Percentiles rank a stretch among this genome's conserved stretches.
Conservation (phyloP, 2,329 filamentous ascomycete species). For the Berkeleyomyces basicola region DNA sequence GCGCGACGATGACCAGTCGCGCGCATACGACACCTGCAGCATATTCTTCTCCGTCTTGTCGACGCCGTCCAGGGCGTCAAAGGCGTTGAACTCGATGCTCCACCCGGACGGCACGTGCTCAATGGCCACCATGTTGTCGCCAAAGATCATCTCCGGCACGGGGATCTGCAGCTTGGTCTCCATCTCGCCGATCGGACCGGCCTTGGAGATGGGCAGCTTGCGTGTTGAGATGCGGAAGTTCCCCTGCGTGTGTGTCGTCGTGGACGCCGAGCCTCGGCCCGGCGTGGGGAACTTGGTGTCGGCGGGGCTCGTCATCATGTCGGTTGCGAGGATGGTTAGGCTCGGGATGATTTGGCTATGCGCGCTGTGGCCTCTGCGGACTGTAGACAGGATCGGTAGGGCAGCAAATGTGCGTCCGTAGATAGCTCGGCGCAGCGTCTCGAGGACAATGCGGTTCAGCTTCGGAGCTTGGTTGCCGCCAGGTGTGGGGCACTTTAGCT, state of each 20-base stretch:
- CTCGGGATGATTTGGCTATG: too few species aligned
- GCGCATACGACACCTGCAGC: conserved; percentile 85
- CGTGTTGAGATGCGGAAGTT: conserved; percentile 63
- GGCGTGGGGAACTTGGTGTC: conserved; percentile 40
- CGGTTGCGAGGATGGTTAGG: neutral
- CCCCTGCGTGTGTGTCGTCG: conserved; percentile 39
- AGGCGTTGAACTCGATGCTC: conserved; percentile 66
- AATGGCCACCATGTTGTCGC: conserved; percentile 73
- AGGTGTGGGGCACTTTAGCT: neutral
- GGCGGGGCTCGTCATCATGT: conserved; percentile 17
- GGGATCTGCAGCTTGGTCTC: conserved; percentile 64
- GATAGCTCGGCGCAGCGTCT: neutral
- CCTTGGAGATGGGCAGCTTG: conserved; percentile 89
- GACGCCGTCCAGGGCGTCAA: conserved; percentile 73
- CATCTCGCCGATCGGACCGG: conserved; percentile 77
- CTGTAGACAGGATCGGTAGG: too few species aligned
- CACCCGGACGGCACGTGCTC: conserved; percentile 60
- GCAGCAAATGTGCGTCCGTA: neutral
- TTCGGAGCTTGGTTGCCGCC: neutral
- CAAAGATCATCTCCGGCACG: conserved; percentile 97
- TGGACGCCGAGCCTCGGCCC: conserved; percentile 33
- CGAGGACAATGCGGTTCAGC: neutral
- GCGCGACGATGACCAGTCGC: conserved; percentile 54
- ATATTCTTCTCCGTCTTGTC: conserved; percentile 87
- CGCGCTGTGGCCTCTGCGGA: too few species aligned